Evolutionary conservation across 2,329 filamentous ascomycete species (phyloP), one percentile per base, ranked within the genome.

Genomic region (Dactylella cylindrospora): DNA sequence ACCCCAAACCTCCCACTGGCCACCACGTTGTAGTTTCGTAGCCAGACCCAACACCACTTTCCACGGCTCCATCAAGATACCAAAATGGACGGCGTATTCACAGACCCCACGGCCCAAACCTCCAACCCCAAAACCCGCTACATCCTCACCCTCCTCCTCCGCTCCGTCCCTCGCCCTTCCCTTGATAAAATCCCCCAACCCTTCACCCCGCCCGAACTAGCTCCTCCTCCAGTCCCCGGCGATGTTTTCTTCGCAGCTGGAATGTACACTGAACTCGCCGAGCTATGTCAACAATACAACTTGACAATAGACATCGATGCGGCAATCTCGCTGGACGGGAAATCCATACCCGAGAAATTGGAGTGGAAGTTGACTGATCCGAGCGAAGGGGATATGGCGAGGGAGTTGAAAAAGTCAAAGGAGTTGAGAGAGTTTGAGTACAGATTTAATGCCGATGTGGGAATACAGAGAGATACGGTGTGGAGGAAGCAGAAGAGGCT

Each of bases 371-470:
- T 32, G 2, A 3, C n/a, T 1, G 40, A 41, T 4, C 23, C 29
- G 8, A 12, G 13, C 7, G 26, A 15, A 2, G 36, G 9, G 1
- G 26, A 32, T 9, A 15, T 26, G 9, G 25, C 35, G 8, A 31
- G 28, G 3, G n/a, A 17, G 3, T 10, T 61, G 6, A 52, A 53
- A 17, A 13, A 20, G 1, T 60, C 40, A 3, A 87, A 91, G 74
- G 81, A 83, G 60, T 83, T 95, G 59, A 89, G 87, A 76, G 80
- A 84, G 13, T 94, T 94, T 70, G 88, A 95, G 78, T 81, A 83
- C 65, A 86, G 91, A 72, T 94, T 88, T 88, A 90, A 90, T 70
- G 84, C 93, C 32, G 88, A 94, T 73, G 85, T 91, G 10, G 81
- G 87, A 15, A 77, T 95, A 65, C 88, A 94, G 73, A 74, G 74